Percentiles rank a stretch among this genome's conserved stretches.
phyloP scores from a whole-genome alignment of 2,329 filamentous ascomycete genomes.

The Epichloe coenophiala region DNA sequence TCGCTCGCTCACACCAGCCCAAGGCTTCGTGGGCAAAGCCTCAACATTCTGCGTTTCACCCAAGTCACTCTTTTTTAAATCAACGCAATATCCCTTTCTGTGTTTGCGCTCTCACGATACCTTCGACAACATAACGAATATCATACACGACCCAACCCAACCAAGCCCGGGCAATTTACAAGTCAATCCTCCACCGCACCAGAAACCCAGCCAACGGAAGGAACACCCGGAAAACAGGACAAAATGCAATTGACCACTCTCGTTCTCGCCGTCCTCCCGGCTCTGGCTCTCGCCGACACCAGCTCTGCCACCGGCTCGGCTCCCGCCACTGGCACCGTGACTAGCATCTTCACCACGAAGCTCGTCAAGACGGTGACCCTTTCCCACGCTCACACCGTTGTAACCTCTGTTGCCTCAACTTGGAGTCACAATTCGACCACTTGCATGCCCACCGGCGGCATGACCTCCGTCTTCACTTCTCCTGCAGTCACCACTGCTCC shows the following conservation, averaged over 20 bases:
- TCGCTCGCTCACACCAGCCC: slow-evolving; percentile 10
- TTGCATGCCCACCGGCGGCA: slow-evolving; percentile 15
- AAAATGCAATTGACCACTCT: slow-evolving; percentile 23
- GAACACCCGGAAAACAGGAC: background rate
- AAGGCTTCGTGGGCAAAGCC: slow-evolving; percentile 46
- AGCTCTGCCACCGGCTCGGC: slow-evolving; percentile 3
- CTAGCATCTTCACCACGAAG: slow-evolving; percentile 35
- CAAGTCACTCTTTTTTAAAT: slow-evolving; percentile 7
- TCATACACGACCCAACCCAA: no score
- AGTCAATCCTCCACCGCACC: no score
- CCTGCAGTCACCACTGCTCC: slow-evolving; percentile 11
- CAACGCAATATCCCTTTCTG: background rate
- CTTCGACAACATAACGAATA: no score
- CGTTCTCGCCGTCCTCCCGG: slow-evolving; percentile 36
- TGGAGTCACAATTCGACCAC: slow-evolving; percentile 21
- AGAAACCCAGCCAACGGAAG: no score
- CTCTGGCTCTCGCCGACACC: slow-evolving; percentile 35
- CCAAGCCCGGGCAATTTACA: no score
- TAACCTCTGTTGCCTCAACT: background rate
- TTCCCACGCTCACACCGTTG: slow-evolving; percentile 20
- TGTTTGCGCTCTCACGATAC: slow-evolving; percentile 4
- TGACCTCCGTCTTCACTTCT: slow-evolving; percentile 10
- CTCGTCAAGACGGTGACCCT: slow-evolving; percentile 40
- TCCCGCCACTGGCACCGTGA: slow-evolving; percentile 31
- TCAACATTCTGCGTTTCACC: slow-evolving; percentile 14